Base-by-base conservation (phyloP, 2,329 filamentous ascomycete species). In the Talaromyces sp. region DNA sequence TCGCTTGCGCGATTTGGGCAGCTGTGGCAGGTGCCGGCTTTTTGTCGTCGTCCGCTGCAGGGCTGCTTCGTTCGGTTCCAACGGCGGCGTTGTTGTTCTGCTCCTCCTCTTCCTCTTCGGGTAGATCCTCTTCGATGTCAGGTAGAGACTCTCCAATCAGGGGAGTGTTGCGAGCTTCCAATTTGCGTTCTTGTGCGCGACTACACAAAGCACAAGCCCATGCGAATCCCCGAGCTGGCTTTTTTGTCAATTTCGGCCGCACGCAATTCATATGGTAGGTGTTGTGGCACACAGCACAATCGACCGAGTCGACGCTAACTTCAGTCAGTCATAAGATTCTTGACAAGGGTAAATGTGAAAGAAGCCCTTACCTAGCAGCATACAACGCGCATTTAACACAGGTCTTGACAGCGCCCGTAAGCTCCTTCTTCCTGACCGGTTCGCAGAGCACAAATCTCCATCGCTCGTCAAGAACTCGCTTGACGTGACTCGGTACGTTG, bases 251-350 rank as follows among this genome's bases (percentile, higher is more conserved):
- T 43, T 93, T 92, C 47, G 95, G 95, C 67, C 91, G 90, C 65
- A 99, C 95, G 77, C 95, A 99, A 73, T 93, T 92, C 94, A 99
- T 98, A 81, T 99, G 95, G 80, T 97, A 99, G 15, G 94, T 98
- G 77, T 93, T 89, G 75, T 89, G 87, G 78, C 95, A 99, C 64
- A 97, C 93, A 53, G 94, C 95, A 78, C 95, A 99, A 77, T 98
- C 94, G 27, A 98, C 95, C 45, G 95, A 98, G 80, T 98, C 92
- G 76, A 91, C 90, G 73, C 92, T 96, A 74, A 36, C 34, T 19
- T 10, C 13, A 15, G 47, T 62, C 31, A 53, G 25, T 27, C 17
- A 15, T 2, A 17, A 15, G 2, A 17, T 5, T 2, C 13, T 29
- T 13, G 47, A 15, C 22, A n/a, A 1, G 8, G 3, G 7, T 27